A percentile compares a stretch with the other conserved stretches of the same genome.
Conservation (phyloP, 2,329 filamentous ascomycete genomes). For the Macroventuria anomochaeta region DNA sequence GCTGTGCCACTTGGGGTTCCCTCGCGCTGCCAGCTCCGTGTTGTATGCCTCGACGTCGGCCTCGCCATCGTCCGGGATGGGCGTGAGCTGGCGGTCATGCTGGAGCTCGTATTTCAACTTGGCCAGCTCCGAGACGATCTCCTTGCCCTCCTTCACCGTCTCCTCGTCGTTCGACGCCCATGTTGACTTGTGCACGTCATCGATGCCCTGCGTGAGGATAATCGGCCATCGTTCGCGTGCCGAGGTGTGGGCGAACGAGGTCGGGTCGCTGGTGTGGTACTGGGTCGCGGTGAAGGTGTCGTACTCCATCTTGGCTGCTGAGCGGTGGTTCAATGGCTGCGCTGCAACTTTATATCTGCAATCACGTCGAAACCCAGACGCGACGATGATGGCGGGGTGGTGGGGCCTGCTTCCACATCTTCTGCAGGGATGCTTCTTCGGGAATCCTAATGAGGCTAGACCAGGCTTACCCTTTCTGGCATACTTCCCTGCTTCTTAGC, state of each 20-base stretch:
- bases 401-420: conserved; percentile 9
- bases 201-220: conserved; percentile 90
- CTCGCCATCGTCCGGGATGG: conserved; percentile 77
- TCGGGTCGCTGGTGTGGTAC: conserved; percentile 79
- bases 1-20: conserved; percentile 79
- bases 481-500: conserved; percentile 7
- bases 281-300: conserved; percentile 62
- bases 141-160: conserved; percentile 81
- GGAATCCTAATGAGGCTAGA: conserved; percentile 7
- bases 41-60: conserved; percentile 84
- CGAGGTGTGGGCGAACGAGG: conserved; percentile 85
- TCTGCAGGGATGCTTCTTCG: neutral
- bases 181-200: conserved; percentile 85
- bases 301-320: conserved; percentile 24
- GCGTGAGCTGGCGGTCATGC: conserved; percentile 81
- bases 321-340: neutral
- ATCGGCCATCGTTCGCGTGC: conserved; percentile 90
- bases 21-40: conserved; percentile 76
- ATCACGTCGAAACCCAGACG: neutral
- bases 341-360: neutral
- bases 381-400: conserved; percentile 13
- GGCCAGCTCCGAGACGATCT: conserved; percentile 78
- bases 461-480: neutral
- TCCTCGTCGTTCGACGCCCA: conserved; percentile 65
- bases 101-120: conserved; percentile 93